Percentiles rank a stretch among this genome's conserved stretches.
Evolutionary conservation across 495 filamentous ascomycete species (phyloP).

Genomic region (Penicilliopsis zonata): DNA sequence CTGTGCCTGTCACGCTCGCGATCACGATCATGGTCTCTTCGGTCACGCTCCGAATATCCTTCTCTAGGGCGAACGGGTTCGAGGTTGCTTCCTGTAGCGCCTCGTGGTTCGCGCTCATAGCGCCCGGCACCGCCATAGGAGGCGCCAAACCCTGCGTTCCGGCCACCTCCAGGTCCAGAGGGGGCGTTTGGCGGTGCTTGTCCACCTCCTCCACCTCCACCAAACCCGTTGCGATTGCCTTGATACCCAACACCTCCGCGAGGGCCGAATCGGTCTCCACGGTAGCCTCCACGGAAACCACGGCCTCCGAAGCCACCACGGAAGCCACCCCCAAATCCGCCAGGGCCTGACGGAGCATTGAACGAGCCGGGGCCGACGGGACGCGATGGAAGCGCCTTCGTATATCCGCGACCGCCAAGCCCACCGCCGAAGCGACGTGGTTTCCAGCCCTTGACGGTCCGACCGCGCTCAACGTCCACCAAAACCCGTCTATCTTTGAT

Average conservation of each 20-base stretch:
- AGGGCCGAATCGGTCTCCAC: constrained; percentile 50
- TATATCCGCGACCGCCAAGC: constrained; percentile 85
- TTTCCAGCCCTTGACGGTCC: constrained; percentile 90
- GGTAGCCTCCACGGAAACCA: constrained; percentile 47
- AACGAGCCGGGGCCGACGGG: constrained; percentile 49
- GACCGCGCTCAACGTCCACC: constrained; percentile 92
- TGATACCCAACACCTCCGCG: constrained; percentile 48
- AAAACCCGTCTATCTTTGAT: constrained; percentile 87
- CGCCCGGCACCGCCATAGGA: constrained; percentile 31
- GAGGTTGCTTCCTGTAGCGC: constrained; percentile 40
- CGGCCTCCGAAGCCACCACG: constrained; percentile 44
- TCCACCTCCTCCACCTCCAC: no score
- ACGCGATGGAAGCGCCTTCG: constrained; percentile 64
- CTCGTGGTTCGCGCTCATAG: constrained; percentile 35
- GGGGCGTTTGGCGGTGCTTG: constrained; percentile 67
- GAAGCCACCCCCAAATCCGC: constrained; percentile 55
- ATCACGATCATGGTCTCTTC: constrained; percentile 47
- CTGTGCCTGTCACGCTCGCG: constrained; percentile 46
- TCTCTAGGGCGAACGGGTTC: constrained; percentile 41
- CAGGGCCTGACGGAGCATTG: constrained; percentile 52
- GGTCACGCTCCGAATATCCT: constrained; percentile 37
- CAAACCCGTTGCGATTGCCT: constrained; percentile 46
- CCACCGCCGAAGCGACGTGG: constrained; percentile 88
- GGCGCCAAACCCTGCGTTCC: constrained; percentile 40
- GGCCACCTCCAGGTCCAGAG: constrained; percentile 61